Evolutionary conservation across 768 basidiomycete genomes (phyloP), one percentile per base, ranked within the genome.

Genomic region (Phaeotremella skinneri): DNA sequence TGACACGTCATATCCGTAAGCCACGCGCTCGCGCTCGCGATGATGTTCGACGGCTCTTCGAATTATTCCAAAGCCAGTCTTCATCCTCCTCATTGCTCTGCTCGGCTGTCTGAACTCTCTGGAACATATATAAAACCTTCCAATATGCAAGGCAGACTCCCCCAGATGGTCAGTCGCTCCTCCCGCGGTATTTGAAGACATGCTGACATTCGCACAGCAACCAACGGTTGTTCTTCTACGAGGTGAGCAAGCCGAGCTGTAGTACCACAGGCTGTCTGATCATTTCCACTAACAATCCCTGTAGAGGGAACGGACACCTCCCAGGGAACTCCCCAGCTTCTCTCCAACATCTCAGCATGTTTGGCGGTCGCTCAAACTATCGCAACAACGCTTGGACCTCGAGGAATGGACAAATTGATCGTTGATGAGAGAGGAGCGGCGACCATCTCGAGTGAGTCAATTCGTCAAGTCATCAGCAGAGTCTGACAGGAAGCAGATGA

Each of bases 341-440:
- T 97, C 27, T 93, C 90, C 53, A 98, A 97, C 79, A 99, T 97
- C 75, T 86, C 90, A 2, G 93, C 94, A 76, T 97, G 94, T 81
- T 85, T 93, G 56, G 91, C 93, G 17, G 87, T 99, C 66, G 80
- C 93, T 48, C 85, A 91, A 74, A 97, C 91, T 1, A 84, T 99
- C 54, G 83, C 96, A 21, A 91, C 85, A 56, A 98, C 96, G 30
- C 85, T 99, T n/a, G 96, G 96, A 14, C 96, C 96, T 6, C 82
- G 96, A 59, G 96, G 96, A 63, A 98, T 99, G 96, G 96, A 99
- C 78, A 98, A 97, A 77, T 82, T 98, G 56, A 96, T 96, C 66
- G 94, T 97, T 1, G 87, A 87, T 61, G 87, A 90, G 59, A 85
- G 92, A 56, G 94, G 96, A 50, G 88, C 93, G 61, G 91, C 96